Evolutionary conservation across 2,329 filamentous ascomycete genomes (phyloP), one percentile per base, ranked within the genome.

Genomic region (Fusarium pseudocircinatum): DNA sequence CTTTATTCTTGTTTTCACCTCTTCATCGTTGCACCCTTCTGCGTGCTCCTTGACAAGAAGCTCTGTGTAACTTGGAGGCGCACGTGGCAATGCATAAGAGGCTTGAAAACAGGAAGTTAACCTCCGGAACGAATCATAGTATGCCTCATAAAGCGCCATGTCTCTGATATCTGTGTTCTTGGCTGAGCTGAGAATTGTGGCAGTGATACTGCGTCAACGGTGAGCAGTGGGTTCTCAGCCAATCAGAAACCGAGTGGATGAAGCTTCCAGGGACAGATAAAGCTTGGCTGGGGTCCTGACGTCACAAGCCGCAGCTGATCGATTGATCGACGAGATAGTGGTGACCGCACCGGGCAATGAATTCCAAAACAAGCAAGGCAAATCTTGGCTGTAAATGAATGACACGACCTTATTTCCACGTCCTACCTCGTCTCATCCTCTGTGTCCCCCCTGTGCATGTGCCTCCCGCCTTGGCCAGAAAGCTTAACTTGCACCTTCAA

Each of bases 301-400:
- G 71, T 73, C 71, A 73, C 65, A 39, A 42, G 22, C 44, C 39
- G 36, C 14, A 50, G 53, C 60, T 66, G 56, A 67, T 63, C 44
- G 28, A 68, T 64, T 66, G 56, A 71, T 63, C 57, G 24, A 68
- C 60, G 67, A 61, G 67, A 74, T 60, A 63, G 62, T 56, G 28
- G 68, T 72, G 68, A 72, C 68, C 53, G 63, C 28, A 67, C 63
- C 26, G 47, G 30, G 53, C 60, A 59, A 65, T 43, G 24, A 58
- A 32, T 36, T 52, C 42, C 32, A 22, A 47, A 49, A 49, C 42
- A 28, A 57, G 49, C 59, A 52, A 53, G 52, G 37, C 37, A 52
- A 26, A 43, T 32, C 59, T 54, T 65, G 46, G 46, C 54, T 61
- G 36, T 30, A 43, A 50, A 47, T 65, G 26, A 22, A 57, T 63